Evolutionary conservation across 345 rosid species (phyloP).

Genomic region (Brassica rapa): DNA sequence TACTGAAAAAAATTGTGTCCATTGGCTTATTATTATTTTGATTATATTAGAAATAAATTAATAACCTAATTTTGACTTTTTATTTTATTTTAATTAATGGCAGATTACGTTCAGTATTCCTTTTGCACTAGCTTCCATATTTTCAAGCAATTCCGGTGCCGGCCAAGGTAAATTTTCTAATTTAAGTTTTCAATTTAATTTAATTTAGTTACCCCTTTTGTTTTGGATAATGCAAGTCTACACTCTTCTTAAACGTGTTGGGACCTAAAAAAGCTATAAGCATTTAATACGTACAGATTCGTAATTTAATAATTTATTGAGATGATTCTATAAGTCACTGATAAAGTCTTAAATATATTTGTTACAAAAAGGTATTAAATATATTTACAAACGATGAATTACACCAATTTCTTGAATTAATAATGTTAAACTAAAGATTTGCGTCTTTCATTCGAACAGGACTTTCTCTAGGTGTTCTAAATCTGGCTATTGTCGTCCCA

Average conservation of each 20-base stretch:
- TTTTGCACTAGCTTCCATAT: constrained; percentile 91
- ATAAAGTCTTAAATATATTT: neutral
- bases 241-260: constrained; percentile 29
- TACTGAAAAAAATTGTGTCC: neutral
- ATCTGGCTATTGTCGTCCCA: constrained; percentile 41
- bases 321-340: constrained; percentile 27
- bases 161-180: constrained; percentile 70
- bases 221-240: constrained; percentile 35
- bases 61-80: neutral
- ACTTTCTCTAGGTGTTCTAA: constrained; percentile 41
- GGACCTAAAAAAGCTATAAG: constrained; percentile 8
- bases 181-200: neutral
- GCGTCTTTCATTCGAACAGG: constrained; percentile 19
- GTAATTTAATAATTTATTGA: constrained; percentile 10
- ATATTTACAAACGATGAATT: neutral
- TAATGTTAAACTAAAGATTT: neutral
- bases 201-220: constrained; percentile 14
- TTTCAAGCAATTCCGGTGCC: constrained; percentile 53
- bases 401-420: neutral
- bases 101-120: constrained; percentile 86
- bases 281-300: constrained; percentile 24
- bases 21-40: neutral
- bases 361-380: too few species aligned
- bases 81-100: neutral
- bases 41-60: neutral